Base-by-base conservation (phyloP, 352 stramenopile genomes). In the Pythium aristosporum region DNA sequence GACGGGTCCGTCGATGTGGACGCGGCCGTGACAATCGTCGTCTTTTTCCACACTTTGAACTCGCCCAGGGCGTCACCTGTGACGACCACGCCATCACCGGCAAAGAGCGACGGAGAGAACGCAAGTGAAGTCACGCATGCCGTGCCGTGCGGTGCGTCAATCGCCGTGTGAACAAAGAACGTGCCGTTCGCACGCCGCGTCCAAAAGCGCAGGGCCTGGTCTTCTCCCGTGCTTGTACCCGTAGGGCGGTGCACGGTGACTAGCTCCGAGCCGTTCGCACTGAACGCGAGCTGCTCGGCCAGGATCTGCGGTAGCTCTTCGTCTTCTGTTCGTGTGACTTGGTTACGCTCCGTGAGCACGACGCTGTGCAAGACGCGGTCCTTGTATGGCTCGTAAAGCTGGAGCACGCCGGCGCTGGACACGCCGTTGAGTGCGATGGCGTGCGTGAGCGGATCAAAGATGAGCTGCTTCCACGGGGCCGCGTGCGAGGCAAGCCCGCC, bases 41-140 rank as follows among this genome's bases (percentile, higher is more conserved):
- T 76, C 56, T 88, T 84, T 56, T 82, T 77, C 87, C 85, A 96
- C 12, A 96, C 63, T 64, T 92, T 92, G 63, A 96, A 95, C 42
- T 91, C 84, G 10, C 87, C 82, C 9, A 77, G 53, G 7, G 72
- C 63, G 49, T 95, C 88, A 21, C 76, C 79, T 25, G 83, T 92
- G 43, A 89, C 84, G 1, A 89, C 79, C 16, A 71, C 70, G 28
- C 83, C 69, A 32, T 82, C 69, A 9, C 73, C 65, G 18, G 42
- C 20, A 41, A 41, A 68, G 23, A 13, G 43, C 15, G 72, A 77
- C 21, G 73, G 79, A 20, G 75, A 90, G 48, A 77, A 93, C 28
- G 75, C 76, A 37, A 91, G 62, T 30, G 64, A 76, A 21, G 84
- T 89, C 30, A 91, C 75, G 2, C 48, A 49, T 4, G 74, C 69